Percentiles rank a stretch among this genome's conserved stretches.
Evolutionary conservation across 2,329 filamentous ascomycete genomes (phyloP).

Genomic region (Calonectria pseudoturangicola): DNA sequence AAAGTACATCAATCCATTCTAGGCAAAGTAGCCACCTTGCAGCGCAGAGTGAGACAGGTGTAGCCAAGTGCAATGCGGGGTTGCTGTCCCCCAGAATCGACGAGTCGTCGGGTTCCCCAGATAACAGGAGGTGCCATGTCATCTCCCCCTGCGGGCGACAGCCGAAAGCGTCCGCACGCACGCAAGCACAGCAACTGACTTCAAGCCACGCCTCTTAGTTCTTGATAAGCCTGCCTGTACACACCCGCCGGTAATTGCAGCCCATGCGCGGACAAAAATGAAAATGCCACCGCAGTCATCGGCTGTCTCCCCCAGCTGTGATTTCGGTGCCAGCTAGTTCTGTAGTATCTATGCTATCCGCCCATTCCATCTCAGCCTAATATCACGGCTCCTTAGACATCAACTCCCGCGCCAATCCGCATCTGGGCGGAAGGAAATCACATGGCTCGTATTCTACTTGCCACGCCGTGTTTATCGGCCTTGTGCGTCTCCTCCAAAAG

Average conservation of each 20-base stretch:
- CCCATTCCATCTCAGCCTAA: conserved; percentile 36
- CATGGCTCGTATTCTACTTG: conserved; percentile 26
- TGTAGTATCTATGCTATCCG: conserved; percentile 13
- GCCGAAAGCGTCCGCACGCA: conserved; percentile 13
- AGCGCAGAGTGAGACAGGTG: conserved; percentile 29
- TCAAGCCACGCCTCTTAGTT: conserved; percentile 27
- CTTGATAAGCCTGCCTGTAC: conserved; percentile 33
- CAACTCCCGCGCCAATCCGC: conserved; percentile 37
- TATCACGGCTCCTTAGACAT: conserved; percentile 26
- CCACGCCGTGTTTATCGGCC: conserved; percentile 13
- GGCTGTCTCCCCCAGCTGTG: neutral
- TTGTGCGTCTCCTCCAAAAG: conserved; percentile 13
- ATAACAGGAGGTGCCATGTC: conserved; percentile 14
- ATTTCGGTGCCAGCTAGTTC: neutral
- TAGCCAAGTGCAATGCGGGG: conserved; percentile 37
- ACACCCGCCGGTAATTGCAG: neutral
- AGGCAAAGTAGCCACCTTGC: conserved; percentile 12
- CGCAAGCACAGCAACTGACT: conserved; percentile 11
- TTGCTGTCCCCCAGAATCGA: conserved; percentile 35
- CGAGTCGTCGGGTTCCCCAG: conserved; percentile 31
- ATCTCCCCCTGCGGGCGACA: conserved; percentile 1
- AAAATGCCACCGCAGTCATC: conserved; percentile 15
- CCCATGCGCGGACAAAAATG: conserved; percentile 1
- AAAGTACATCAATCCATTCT: conserved; percentile 12
- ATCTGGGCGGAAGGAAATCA: conserved; percentile 24